Evolutionary conservation across 2,329 filamentous ascomycete genomes (phyloP), one percentile per base, ranked within the genome.

Genomic region (Aspergillus japonicus): DNA sequence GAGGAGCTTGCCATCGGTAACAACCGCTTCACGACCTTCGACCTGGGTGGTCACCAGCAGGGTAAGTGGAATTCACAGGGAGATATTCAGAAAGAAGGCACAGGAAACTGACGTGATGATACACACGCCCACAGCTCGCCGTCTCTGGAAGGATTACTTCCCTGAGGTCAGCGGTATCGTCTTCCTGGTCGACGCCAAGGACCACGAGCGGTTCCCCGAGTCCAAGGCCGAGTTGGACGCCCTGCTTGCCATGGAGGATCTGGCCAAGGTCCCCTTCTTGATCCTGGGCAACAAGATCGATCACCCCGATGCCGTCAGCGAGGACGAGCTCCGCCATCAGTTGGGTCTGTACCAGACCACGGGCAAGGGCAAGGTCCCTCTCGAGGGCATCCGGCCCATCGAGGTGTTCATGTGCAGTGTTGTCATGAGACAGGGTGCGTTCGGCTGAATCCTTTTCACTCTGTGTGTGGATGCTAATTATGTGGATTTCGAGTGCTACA

Each of bases 361-460:
- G 62, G 93, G 93, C 71, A 96, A 97, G 86, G 92, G 92, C 79
- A 96, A 96, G 85, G 89, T 96, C 64, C 91, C 89, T 65, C 83
- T 95, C 68, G 93, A 96, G 82, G 92, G 92, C 35, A 96, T 96
- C 78, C 85, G 93, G 70, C 92, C 93, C 24, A 94, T 99, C 73
- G 95, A 99, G 85, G 87, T 98, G 64, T 98, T 98, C 80, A 96
- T 99, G 95, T 98, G 93, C 86, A 96, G 91, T 71, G 93, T 98
- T 68, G 94, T 98, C 64, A 96, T 97, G 92, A 87, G 94, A 78
- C 94, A 98, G 83, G 95, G 87, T 89, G 70, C 69, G 84, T 79
- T 62, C 47, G 54, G 42, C 42, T 39, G 29, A 50, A 26, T 49
- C 14, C 2, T n/a, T 48, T 24, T 31, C n/a, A 11, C 23, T 52